phyloP scores from a whole-genome alignment of 2,329 filamentous ascomycete species.

The Pestalotiopsis sp. region DNA sequence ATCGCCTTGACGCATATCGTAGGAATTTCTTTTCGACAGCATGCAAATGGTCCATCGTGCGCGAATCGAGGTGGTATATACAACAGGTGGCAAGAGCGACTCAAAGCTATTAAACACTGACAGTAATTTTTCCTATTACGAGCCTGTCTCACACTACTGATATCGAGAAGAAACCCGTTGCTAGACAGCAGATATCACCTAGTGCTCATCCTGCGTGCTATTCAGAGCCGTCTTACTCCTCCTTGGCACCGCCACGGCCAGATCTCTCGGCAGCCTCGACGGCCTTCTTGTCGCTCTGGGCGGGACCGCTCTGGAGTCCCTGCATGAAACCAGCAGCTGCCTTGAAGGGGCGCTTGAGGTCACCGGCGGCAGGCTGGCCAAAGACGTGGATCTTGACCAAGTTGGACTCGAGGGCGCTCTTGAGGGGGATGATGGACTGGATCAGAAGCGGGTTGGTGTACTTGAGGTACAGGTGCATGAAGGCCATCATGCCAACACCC shows the following conservation, averaged over 20 bases:
- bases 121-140: not conserved
- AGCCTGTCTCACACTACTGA: not conserved
- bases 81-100: not conserved
- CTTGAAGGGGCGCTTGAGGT: conserved; percentile 97
- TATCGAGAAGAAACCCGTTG: not conserved
- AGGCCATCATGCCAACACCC: conserved; percentile 96
- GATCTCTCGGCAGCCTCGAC: conserved; percentile 80
- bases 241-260: conserved; percentile 72
- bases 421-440: conserved; percentile 97
- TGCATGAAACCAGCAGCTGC: conserved; percentile 79
- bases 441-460: conserved; percentile 99
- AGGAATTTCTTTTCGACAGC: not conserved
- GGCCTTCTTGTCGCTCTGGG: conserved; percentile 91
- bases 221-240: conserved; percentile 57
- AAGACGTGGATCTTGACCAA: conserved; percentile 94
- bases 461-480: conserved; percentile 99
- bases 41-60: not conserved
- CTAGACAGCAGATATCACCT: not conserved
- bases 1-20: not conserved
- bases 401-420: conserved; percentile 94
- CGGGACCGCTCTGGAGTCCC: conserved; percentile 70
- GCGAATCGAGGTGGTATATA: not conserved
- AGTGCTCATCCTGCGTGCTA: not conserved
- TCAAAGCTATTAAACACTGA: not conserved
- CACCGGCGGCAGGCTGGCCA: conserved; percentile 82